These are phyloP conservation scores for Graphilbum fragrans DNA, from an alignment of 2,329 filamentous ascomycete genomes.

Conservation along the genomic window DNA sequence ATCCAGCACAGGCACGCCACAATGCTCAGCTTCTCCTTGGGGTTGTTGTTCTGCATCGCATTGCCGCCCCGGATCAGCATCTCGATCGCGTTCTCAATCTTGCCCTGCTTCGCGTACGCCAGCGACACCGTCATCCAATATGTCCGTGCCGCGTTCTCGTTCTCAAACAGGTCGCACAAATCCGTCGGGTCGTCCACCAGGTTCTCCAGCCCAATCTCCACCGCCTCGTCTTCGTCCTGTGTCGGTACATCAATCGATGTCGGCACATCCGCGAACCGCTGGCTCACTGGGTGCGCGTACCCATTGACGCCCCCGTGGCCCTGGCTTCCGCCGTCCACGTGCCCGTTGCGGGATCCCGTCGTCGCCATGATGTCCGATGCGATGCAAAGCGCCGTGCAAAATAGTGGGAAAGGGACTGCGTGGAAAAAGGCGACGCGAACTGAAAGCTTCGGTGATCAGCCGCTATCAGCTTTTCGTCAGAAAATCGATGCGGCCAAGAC, in stretches of 20 bases:
- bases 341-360: slow-evolving; percentile 24
- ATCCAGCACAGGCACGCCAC: slow-evolving; percentile 83
- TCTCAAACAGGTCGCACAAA: slow-evolving; percentile 88
- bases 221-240: slow-evolving; percentile 58
- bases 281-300: slow-evolving; percentile 28
- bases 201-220: slow-evolving; percentile 87
- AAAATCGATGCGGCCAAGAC: too few relatives aligned
- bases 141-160: slow-evolving; percentile 78
- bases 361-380: slow-evolving; percentile 22
- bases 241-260: slow-evolving; percentile 55
- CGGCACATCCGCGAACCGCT: slow-evolving; percentile 53
- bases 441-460: too few relatives aligned
- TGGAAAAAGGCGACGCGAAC: too few relatives aligned
- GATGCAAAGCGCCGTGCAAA: too few relatives aligned
- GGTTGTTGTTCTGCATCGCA: slow-evolving; percentile 56
- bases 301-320: slow-evolving; percentile 30
- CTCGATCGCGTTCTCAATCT: slow-evolving; percentile 73
- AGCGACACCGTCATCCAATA: slow-evolving; percentile 98
- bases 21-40: slow-evolving; percentile 75
- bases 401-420: too few relatives aligned
- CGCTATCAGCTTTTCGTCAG: too few relatives aligned
- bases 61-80: slow-evolving; percentile 62
- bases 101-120: slow-evolving; percentile 91
- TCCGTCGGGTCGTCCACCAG: slow-evolving; percentile 90
- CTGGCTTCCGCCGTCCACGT: slow-evolving; percentile 9